Conservation (phyloP, 257 asterid genomes). For the Solanum peruvianum region DNA sequence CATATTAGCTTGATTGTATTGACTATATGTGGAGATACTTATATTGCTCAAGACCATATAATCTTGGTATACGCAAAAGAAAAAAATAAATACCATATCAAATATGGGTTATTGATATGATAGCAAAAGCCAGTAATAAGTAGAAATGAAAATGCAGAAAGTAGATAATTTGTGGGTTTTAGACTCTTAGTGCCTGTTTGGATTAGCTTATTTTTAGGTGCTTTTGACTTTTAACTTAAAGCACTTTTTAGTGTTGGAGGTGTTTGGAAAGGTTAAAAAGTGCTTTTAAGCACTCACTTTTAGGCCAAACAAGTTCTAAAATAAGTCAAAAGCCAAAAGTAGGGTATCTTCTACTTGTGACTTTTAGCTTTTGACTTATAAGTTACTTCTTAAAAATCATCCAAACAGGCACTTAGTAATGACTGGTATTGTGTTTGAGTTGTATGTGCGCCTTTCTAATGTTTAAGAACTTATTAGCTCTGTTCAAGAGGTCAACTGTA, state of each 20-base stretch:
- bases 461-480: conserved; percentile 33
- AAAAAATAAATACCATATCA: not conserved
- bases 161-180: not conserved
- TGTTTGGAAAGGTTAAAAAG: not conserved
- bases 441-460: conserved; percentile 4
- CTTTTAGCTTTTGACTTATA: not conserved
- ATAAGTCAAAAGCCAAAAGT: not conserved
- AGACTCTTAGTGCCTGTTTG: not conserved
- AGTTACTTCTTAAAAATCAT: not conserved
- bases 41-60: not conserved
- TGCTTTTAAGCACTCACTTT: not conserved
- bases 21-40: not conserved
- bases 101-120: not conserved
- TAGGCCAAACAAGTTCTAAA: not conserved
- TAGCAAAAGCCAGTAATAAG: not conserved
- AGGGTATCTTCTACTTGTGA: not conserved
- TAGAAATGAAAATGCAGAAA: not conserved
- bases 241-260: not conserved
- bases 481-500: conserved; percentile 87
- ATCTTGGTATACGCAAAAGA: not conserved
- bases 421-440: not conserved
- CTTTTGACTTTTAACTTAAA: not conserved
- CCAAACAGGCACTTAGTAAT: not conserved
- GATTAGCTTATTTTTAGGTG: not conserved
- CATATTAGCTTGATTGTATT: not conserved